Base-by-base conservation (phyloP, 768 basidiomycete genomes). In the Lentinula aciculospora region DNA sequence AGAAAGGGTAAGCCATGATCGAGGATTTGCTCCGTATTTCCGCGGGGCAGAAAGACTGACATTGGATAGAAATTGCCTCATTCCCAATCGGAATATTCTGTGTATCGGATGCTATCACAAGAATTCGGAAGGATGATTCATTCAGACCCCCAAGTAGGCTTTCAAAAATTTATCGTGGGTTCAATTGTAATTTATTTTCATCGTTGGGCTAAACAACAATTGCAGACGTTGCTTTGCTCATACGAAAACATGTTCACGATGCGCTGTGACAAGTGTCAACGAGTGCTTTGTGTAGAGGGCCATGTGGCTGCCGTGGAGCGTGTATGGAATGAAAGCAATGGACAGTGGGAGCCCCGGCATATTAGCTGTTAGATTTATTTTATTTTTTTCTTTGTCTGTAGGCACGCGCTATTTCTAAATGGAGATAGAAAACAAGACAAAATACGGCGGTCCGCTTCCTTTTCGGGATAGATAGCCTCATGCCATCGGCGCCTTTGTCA, bases 261-360 rank as follows among this genome's bases (percentile, higher is more conserved):
- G 31, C 78, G 72, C 3, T 92, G 89, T 62, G 69, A 69, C 23
- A 70, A 67, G 29, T 92, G 89, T 64, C 72, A 79, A 48, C 82
- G 88, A 17, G 84, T 91, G 27, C 70, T 90, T 21, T 85, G 86
- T 0, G 72, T 75, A 2, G 88, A 91, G 62, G 85, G 84, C 0
- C 86, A 90, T 66, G 74, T 87, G 7, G 89, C 89, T 1, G 84
- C 88, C 0, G 85, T 89, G 3, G 84, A 82, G 29, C 78, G 87
- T 44, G 64, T 80, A 27, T 86, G 81, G 81, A 71, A 60, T 25
- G 67, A 64, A 60, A 61, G 15, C 56, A 62, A 12, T 4, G 74
- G 72, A 6, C 63, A 63, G 2, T 84, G 84, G 84, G 74, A 76
- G 60, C 71, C 77, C 3, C 73, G 78, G 58, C 87, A 89, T 69